Base-by-base conservation (phyloP, 2,329 filamentous ascomycete species). In the Trichoderma sp. region DNA sequence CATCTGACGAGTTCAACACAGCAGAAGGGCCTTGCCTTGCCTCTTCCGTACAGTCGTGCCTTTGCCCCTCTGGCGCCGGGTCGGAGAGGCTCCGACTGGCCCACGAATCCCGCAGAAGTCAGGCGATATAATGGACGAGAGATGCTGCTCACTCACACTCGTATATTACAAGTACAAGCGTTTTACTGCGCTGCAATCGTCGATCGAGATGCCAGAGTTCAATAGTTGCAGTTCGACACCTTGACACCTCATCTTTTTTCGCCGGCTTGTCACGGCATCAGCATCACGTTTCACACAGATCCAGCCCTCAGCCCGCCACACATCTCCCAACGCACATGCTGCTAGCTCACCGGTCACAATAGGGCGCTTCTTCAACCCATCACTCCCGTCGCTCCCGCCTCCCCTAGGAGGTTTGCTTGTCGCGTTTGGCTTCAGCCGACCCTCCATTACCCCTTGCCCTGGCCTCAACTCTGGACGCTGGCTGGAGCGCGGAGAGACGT, bases 41-140 rank as follows among this genome's bases (percentile, higher is more conserved):
- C 68, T 21, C 6, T 71, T 71, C 16, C 41, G 67, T 60, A 41
- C 45, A 71, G 68, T 60, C n/a, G 35, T 71, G 56, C 59, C 50
- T 71, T 27, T 16, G n/a, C 53, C 27, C 27, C 45, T 68, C 45
- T 68, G 41, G n/a, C 65, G 45, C 41, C 33, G 12, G 59, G 56
- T 41, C 56, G 68, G 68, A 71, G 68, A 59, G 27, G 68, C 59
- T 71, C 68, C 68, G 68, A 71, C 68, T 71, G 68, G 68, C 38
- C 68, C 56, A 50, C 27, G 56, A 27, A 27, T 12, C 27, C 35
- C 7, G 18, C 21, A 60, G 50, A 21, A 62, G 38, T 50, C 56
- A 63, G 56, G 27, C 59, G 27, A 71, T 62, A 21, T 50, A n/a
- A 41, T 31, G 12, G 38, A 33, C 59, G 27, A 11, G 56, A 62